phyloP scores from a whole-genome alignment of 495 filamentous ascomycete genomes.

The Peziza echinospora region DNA sequence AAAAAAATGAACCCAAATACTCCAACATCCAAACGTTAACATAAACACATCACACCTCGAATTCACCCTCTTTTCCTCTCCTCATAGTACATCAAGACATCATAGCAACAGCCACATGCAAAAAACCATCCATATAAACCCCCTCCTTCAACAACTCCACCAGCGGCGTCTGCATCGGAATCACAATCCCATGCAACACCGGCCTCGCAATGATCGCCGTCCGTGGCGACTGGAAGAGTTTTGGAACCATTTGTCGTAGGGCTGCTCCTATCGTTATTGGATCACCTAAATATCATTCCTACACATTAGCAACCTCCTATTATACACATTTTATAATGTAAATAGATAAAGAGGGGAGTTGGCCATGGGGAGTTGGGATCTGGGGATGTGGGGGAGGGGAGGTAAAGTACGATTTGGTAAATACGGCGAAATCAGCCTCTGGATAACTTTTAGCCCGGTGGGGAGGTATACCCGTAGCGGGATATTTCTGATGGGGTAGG shows the following conservation, averaged over 20 bases:
- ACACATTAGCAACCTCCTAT: not conserved
- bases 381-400: not conserved
- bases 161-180: conserved; percentile 63
- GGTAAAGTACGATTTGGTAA: conserved; percentile 12
- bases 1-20: too few species aligned
- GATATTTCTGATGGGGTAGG: conserved; percentile 50
- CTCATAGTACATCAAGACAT: conserved; percentile 27
- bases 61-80: too few species aligned
- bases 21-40: too few species aligned
- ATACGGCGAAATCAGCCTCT: conserved; percentile 23
- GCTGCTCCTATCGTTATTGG: conserved; percentile 62
- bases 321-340: too few species aligned
- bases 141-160: conserved; percentile 65
- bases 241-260: conserved; percentile 54
- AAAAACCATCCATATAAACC: conserved; percentile 80
- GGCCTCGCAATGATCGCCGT: conserved; percentile 79
- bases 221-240: conserved; percentile 67
- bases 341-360: not conserved
- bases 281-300: conserved; percentile 25
- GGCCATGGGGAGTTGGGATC: not conserved
- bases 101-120: conserved; percentile 72
- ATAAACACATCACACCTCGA: too few species aligned
- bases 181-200: conserved; percentile 65
- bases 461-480: conserved; percentile 80
- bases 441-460: conserved; percentile 30